Evolutionary conservation across 2,329 filamentous ascomycete genomes (phyloP), one percentile per base, ranked within the genome.

Genomic region (Xylaria sp.): DNA sequence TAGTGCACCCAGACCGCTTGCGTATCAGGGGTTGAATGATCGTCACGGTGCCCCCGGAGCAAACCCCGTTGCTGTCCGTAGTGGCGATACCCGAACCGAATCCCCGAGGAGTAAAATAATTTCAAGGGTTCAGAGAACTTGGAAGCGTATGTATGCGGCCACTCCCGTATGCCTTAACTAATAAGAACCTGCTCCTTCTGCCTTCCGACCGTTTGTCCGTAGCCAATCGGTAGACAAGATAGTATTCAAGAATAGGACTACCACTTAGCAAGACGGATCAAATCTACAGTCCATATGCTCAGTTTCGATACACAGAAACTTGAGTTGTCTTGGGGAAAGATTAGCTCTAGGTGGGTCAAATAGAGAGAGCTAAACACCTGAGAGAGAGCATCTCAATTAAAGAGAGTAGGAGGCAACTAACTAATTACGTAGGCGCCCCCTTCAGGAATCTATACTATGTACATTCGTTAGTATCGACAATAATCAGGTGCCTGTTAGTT

Each of bases 141-240:
- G n/a, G 5, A n/a, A 31, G 15, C 29, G 53, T 31, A 33, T 38
- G 22, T 25, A 50, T 47, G 42, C 27, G 22, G 50, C 22, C 60
- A 20, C 55, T n/a, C n/a, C n/a, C n/a, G n/a, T 33, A 29, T 57
- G 20, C 25, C 36, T 53, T 27, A 17, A 33, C 53, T 42, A 57
- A 50, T 47, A 38, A 49, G 44, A 44, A n/a, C n/a, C 17, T 20
- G 45, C 15, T n/a, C 36, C 7, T 29, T 27, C 33, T 38, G 38
- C 27, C n/a, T 50, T n/a, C 10, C 38, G 25, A 6, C 38, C 45
- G 11, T 45, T 53, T 15, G 31, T 17, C 39, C 45, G 13, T 44
- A 33, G 38, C 55, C 55, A 64, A 64, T 64, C 38, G 55, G 62
- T 49, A 64, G 54, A 53, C 45, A 27, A 38, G 29, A 54, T 58